Percentiles rank a stretch among this genome's conserved stretches.
Conservation (phyloP, 2,329 filamentous ascomycete genomes). For the Trichoderma asperellum region DNA sequence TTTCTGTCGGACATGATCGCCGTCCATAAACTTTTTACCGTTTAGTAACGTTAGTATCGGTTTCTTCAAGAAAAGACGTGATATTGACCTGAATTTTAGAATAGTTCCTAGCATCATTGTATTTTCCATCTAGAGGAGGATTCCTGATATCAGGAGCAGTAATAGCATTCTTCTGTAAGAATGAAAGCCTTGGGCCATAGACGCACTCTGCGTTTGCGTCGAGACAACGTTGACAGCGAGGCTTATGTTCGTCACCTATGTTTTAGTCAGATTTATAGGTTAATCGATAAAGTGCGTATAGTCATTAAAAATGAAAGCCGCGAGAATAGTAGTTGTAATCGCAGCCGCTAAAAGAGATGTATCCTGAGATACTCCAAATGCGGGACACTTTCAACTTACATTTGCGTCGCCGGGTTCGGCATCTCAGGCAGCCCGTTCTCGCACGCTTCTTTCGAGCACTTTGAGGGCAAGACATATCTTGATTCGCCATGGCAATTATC, state of each 20-base stretch:
- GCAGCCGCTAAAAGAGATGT: neutral
- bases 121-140: neutral
- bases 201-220: constrained; percentile 11
- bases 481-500: neutral
- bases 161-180: constrained; percentile 8
- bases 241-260: constrained; percentile 10
- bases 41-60: neutral
- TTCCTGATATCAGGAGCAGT: neutral
- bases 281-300: neutral
- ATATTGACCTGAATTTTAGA: neutral
- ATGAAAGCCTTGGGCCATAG: constrained; percentile 7
- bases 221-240: constrained; percentile 10
- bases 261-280: neutral
- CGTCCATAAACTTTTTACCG: neutral
- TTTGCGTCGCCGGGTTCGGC: constrained; percentile 17
- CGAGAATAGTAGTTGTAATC: neutral
- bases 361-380: neutral
- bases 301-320: neutral
- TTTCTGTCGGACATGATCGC: neutral
- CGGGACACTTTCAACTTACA: constrained; percentile 2
- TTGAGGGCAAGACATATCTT: neutral
- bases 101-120: neutral
- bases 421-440: constrained; percentile 14
- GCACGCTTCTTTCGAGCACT: neutral
- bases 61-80: neutral